phyloP scores from a whole-genome alignment of 441 rosid genomes.

The Omphalea diandra region DNA sequence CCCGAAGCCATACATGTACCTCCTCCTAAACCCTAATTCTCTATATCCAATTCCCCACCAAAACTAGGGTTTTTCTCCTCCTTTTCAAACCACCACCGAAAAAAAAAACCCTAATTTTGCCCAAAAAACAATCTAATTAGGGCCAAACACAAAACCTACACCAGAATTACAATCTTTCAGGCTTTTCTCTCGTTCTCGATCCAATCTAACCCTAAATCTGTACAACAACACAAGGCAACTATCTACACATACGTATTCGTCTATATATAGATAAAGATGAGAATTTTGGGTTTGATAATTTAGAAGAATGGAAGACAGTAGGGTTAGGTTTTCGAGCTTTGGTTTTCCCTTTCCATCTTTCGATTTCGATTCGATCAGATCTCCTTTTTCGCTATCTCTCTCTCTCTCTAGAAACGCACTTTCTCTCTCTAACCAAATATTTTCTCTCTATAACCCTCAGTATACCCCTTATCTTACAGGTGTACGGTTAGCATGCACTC shows the following conservation, averaged over 20 bases:
- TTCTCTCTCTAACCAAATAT: conserved; percentile 24
- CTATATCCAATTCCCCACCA: conserved; percentile 21
- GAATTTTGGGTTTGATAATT: background rate
- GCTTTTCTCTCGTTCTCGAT: too few relatives aligned
- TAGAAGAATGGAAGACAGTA: background rate
- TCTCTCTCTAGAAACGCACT: conserved; percentile 25
- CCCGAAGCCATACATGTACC: conserved; percentile 92
- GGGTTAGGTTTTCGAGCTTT: conserved; percentile 38
- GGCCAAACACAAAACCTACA: conserved; percentile 9
- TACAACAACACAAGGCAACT: background rate
- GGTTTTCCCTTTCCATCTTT: conserved; percentile 27
- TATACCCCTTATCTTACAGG: conserved; percentile 56
- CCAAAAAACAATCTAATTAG: conserved; percentile 23
- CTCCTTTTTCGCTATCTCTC: conserved; percentile 28
- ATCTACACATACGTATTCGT: background rate
- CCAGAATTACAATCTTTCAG: conserved; percentile 4
- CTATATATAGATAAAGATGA: background rate
- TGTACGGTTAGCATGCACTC: conserved; percentile 48
- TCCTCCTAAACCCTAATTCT: conserved; percentile 52
- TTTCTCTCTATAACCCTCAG: conserved; percentile 26
- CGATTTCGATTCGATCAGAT: conserved; percentile 37
- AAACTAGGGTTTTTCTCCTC: conserved; percentile 31
- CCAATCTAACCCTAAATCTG: background rate
- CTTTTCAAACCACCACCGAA: conserved; percentile 11
- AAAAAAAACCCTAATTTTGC: conserved; percentile 54